phyloP scores from a whole-genome alignment of 768 basidiomycete genomes.

The Auricularia cornea region DNA sequence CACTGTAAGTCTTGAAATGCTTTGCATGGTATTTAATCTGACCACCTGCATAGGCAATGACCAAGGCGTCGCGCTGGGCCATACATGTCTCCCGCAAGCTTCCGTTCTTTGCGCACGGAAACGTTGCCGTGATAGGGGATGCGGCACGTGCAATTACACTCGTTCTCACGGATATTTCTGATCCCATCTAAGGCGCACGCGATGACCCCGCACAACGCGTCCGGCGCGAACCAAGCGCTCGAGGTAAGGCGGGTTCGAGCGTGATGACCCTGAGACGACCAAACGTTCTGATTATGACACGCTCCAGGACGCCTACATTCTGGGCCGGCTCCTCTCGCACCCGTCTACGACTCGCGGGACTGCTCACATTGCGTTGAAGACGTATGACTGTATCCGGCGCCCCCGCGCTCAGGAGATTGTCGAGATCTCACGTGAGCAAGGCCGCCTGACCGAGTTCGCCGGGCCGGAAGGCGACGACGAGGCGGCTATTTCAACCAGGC shows the following conservation, averaged over 20 bases:
- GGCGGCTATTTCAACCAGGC: no score
- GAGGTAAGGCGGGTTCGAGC: constrained; percentile 28
- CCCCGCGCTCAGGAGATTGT: constrained; percentile 21
- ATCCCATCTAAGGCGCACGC: constrained; percentile 36
- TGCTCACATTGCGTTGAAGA: constrained; percentile 19
- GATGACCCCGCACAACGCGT: constrained; percentile 39
- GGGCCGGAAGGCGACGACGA: no score
- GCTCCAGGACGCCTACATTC: constrained; percentile 26
- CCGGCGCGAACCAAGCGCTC: constrained; percentile 43
- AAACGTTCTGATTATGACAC: no score
- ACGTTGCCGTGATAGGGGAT: constrained; percentile 42
- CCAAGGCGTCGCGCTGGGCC: constrained; percentile 35
- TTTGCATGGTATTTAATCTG: neutral
- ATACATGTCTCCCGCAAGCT: constrained; percentile 35
- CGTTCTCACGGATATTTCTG: neutral
- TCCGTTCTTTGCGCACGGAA: constrained; percentile 29
- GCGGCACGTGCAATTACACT: constrained; percentile 28
- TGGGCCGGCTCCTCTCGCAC: constrained; percentile 22
- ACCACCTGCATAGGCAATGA: constrained; percentile 22
- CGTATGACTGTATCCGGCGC: constrained; percentile 25
- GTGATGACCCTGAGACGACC: no score
- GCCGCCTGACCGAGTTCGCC: constrained; percentile 7
- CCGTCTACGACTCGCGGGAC: constrained; percentile 15
- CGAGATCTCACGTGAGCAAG: constrained; percentile 12
- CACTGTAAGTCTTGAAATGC: constrained; percentile 4